phyloP scores from a whole-genome alignment of 495 filamentous ascomycete species.

The Neurospora sp. region DNA sequence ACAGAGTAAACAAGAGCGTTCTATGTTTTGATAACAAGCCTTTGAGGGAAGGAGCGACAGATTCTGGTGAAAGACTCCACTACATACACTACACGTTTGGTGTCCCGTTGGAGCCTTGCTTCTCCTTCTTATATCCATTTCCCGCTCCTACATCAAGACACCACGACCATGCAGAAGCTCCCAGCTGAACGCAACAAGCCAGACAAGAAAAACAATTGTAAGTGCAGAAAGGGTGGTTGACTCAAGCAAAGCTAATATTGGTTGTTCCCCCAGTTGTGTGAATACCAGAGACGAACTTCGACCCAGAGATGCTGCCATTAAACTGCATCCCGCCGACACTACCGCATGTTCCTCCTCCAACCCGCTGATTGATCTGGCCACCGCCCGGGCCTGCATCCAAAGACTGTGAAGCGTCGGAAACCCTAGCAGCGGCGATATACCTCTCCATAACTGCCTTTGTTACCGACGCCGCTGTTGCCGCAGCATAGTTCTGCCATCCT shows the following conservation, averaged over 20 bases:
- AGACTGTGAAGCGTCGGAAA: background rate
- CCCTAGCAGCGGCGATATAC: background rate
- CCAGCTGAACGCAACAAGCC: no score
- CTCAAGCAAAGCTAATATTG: background rate
- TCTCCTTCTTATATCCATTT: no score
- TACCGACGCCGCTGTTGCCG: slow-evolving; percentile 24
- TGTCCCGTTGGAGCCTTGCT: no score
- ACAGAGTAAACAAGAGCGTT: no score
- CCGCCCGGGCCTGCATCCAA: background rate
- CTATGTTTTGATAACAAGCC: no score
- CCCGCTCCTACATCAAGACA: no score
- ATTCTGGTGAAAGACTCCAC: no score
- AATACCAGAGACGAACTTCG: background rate
- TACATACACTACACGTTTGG: no score
- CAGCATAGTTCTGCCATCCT: slow-evolving; percentile 32
- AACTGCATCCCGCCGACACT: background rate
- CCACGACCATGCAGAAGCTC: no score
- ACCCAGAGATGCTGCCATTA: background rate
- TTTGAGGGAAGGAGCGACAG: no score
- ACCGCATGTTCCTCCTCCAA: background rate
- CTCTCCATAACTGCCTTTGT: slow-evolving; percentile 9
- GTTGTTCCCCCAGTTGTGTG: background rate
- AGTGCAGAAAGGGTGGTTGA: background rate
- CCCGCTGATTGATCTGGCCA: background rate
- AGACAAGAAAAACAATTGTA: no score